Evolutionary conservation across 2,329 filamentous ascomycete species (phyloP).

Genomic region (Cladosporium phlei): DNA sequence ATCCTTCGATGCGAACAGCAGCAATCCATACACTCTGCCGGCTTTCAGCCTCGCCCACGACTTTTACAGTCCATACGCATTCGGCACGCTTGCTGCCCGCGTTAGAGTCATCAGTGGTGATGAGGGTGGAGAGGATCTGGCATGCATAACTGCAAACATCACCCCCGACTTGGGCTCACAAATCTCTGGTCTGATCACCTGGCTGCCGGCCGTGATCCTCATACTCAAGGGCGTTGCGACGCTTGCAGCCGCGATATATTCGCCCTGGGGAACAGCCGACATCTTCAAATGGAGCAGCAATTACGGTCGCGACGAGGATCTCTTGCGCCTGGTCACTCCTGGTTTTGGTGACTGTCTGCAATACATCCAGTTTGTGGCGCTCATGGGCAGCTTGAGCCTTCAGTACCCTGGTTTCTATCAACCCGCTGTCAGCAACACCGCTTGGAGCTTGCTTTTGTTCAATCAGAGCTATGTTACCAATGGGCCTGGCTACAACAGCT

Average conservation of each 20-base stretch:
- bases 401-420: conserved; percentile 94
- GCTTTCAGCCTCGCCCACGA: conserved; percentile 70
- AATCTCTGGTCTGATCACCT: conserved; percentile 66
- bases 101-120: conserved; percentile 75
- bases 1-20: conserved; percentile 57
- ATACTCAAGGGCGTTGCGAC: conserved; percentile 78
- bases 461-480: conserved; percentile 80
- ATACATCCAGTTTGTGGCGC: conserved; percentile 87
- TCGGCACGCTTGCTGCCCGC: conserved; percentile 72
- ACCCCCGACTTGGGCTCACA: conserved; percentile 72
- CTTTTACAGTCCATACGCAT: conserved; percentile 77
- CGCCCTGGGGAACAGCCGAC: conserved; percentile 88
- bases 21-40: conserved; percentile 54
- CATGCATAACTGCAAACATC: conserved; percentile 74
- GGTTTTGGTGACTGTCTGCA: conserved; percentile 96
- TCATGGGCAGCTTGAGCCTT: conserved; percentile 82
- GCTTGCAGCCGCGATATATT: conserved; percentile 76
- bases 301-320: conserved; percentile 87
- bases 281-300: conserved; percentile 97
- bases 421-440: conserved; percentile 77
- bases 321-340: conserved; percentile 86
- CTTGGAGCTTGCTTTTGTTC: conserved; percentile 90
- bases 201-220: conserved; percentile 73
- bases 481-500: conserved; percentile 58
- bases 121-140: conserved; percentile 56